phyloP scores from a whole-genome alignment of 1,139 yeast genomes.

The Lodderomyces oxycetoniae region DNA sequence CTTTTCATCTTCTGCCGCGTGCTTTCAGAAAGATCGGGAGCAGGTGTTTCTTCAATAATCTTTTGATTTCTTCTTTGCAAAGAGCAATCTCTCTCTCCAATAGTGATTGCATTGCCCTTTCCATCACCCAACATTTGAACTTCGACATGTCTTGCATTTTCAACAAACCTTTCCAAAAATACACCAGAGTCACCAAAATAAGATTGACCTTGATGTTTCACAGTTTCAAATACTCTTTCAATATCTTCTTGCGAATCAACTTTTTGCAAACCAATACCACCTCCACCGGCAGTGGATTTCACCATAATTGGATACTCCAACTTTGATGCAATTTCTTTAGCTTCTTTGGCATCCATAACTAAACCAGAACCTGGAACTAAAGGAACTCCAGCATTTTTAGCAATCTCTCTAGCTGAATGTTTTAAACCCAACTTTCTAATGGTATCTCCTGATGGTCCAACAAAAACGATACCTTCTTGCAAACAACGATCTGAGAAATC shows the following conservation, averaged over 20 bases:
- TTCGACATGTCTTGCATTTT: conserved; percentile 92
- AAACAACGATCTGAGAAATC: conserved; percentile 88
- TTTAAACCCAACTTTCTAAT: conserved; percentile 87
- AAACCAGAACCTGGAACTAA: conserved; percentile 93
- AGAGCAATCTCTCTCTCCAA: conserved; percentile 97
- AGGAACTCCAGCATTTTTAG: conserved; percentile 84
- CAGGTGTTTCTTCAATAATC: conserved; percentile 95
- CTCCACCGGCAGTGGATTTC: conserved; percentile 98
- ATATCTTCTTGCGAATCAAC: conserved; percentile 80
- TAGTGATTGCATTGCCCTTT: conserved; percentile 80
- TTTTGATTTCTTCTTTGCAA: conserved; percentile 96
- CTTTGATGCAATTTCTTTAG: conserved; percentile 67
- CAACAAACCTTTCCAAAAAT: conserved; percentile 88
- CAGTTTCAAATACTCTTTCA: conserved; percentile 79
- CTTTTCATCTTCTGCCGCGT: conserved; percentile 72
- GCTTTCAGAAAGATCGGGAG: conserved; percentile 80
- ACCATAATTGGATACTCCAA: conserved; percentile 92
- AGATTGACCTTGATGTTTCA: conserved; percentile 87
- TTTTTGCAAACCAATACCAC: conserved; percentile 95
- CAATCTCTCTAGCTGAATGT: conserved; percentile 94
- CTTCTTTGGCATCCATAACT: conserved; percentile 66
- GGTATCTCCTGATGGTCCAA: conserved; percentile 93
- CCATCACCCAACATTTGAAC: conserved; percentile 97
- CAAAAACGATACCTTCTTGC: conserved; percentile 79
- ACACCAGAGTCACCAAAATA: conserved; percentile 96